Conservation (phyloP, 768 basidiomycete species). For the Fomitopsis serialis region DNA sequence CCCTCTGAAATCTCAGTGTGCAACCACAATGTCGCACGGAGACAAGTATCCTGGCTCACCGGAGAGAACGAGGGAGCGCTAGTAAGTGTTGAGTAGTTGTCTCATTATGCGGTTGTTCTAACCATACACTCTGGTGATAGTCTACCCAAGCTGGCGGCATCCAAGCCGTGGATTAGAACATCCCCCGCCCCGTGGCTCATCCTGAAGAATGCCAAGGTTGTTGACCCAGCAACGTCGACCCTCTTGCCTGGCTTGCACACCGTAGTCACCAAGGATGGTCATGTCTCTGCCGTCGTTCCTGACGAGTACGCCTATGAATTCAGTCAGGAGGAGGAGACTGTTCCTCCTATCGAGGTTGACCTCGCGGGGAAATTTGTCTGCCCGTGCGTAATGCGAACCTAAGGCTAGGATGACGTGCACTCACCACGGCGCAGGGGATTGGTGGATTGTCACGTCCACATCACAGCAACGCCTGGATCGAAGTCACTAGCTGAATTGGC, state of each 20-base stretch:
- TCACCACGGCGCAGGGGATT: constrained; percentile 25
- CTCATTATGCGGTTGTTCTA: neutral
- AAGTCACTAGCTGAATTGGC: constrained; percentile 32
- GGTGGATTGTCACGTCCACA: constrained; percentile 42
- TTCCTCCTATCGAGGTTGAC: constrained; percentile 19
- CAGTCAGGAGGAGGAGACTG: constrained; percentile 5
- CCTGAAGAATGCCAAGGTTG: constrained; percentile 28
- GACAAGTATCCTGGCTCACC: constrained; percentile 12
- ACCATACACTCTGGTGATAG: neutral
- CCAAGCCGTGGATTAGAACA: constrained; percentile 30
- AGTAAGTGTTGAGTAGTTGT: constrained; percentile 4
- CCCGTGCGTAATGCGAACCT: constrained; percentile 20
- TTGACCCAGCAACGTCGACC: constrained; percentile 25
- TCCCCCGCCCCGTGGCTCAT: constrained; percentile 17
- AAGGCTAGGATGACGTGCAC: neutral
- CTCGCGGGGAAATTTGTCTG: constrained; percentile 32
- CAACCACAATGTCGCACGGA: neutral
- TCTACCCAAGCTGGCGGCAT: constrained; percentile 24
- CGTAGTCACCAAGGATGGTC: constrained; percentile 25
- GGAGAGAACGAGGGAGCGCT: constrained; percentile 13
- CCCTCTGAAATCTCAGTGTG: too few species aligned
- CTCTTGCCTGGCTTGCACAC: constrained; percentile 22
- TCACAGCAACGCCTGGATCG: constrained; percentile 35
- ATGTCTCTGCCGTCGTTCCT: constrained; percentile 20
- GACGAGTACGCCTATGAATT: neutral